These are phyloP conservation scores for Silene uniflora DNA, from an alignment of 148 eudicot species.

Conservation along the genomic window DNA sequence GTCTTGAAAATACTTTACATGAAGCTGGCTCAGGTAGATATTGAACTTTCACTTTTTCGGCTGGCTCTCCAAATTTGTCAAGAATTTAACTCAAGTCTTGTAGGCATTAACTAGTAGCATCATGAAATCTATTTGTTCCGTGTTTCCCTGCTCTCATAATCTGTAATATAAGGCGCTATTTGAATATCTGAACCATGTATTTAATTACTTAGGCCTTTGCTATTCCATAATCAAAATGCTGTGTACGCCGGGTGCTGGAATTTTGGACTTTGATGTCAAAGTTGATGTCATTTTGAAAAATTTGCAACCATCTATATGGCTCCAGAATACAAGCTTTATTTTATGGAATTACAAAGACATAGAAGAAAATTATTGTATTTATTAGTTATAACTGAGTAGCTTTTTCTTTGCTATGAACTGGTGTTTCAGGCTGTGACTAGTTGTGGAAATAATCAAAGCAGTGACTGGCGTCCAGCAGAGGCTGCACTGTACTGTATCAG, in stretches of 20 bases:
- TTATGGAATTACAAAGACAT: not conserved
- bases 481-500: conserved; percentile 91
- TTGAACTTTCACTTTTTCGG: not conserved
- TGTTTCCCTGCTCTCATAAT: not conserved
- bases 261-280: not conserved
- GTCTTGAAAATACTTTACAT: conserved; percentile 76
- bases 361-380: not conserved
- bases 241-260: not conserved
- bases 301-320: not conserved
- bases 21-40: conserved; percentile 80
- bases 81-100: not conserved
- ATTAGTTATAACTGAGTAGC: not conserved
- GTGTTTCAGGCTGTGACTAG: conserved; percentile 55
- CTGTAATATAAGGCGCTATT: not conserved
- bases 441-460: conserved; percentile 47
- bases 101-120: not conserved
- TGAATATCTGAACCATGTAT: not conserved
- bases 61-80: not conserved
- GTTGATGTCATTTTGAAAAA: too few relatives aligned
- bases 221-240: not conserved
- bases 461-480: conserved; percentile 84
- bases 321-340: not conserved
- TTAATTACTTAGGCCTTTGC: not conserved
- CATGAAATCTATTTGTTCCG: not conserved
- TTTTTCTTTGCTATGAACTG: conserved; percentile 3